Conservation (phyloP, 225 moss, liverwort and hornwort genomes). For the Bryum argenteum region DNA sequence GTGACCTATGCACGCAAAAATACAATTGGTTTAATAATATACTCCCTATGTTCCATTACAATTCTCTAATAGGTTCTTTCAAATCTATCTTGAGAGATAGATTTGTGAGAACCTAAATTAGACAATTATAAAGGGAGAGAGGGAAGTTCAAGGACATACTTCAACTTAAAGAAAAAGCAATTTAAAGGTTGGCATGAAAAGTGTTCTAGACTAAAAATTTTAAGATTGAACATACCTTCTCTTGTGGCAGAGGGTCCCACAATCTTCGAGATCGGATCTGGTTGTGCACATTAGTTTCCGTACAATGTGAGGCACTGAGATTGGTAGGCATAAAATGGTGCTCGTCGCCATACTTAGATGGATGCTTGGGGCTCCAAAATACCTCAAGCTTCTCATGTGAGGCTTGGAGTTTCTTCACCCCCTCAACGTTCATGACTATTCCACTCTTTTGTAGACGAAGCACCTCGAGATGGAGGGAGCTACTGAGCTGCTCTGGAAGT, state of each 20-base stretch:
- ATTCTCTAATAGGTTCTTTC: no score
- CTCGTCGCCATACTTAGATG: neutral
- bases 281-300: conserved; percentile 61
- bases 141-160: neutral
- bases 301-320: neutral
- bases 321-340: neutral
- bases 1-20: conserved; percentile 57
- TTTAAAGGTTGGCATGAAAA: no score
- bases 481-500: neutral
- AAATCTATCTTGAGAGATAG: no score
- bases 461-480: neutral
- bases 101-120: no score
- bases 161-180: no score
- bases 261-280: conserved; percentile 56
- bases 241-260: conserved; percentile 38
- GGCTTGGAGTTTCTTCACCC: neutral
- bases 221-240: neutral
- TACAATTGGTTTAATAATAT: neutral
- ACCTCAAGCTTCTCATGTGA: neutral
- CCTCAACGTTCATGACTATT: neutral
- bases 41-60: no score
- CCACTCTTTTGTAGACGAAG: neutral
- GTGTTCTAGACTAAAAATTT: no score
- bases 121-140: no score
- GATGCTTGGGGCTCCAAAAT: neutral